Evolutionary conservation across 495 filamentous ascomycete genomes (phyloP).

Genomic region (Aspergillus cavernicola): DNA sequence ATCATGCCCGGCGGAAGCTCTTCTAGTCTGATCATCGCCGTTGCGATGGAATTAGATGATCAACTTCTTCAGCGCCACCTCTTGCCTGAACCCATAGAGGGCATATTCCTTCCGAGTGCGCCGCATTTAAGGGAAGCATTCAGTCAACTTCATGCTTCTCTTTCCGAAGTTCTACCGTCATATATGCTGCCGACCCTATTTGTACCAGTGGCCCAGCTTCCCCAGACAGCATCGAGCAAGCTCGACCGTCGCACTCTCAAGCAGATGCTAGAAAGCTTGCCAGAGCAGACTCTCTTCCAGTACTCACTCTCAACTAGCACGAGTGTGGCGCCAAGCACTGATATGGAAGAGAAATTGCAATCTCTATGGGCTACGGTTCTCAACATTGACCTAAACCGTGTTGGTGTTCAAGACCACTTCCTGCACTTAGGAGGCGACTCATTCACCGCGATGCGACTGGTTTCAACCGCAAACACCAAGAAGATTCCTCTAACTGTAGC

Average conservation of each 20-base stretch:
- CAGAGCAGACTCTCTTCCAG: constrained; percentile 11
- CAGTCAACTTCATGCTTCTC: background rate
- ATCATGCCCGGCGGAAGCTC: background rate
- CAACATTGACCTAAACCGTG: constrained; percentile 21
- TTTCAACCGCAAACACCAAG: background rate
- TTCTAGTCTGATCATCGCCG: background rate
- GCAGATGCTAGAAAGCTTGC: constrained; percentile 15
- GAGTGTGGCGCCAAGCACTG: background rate
- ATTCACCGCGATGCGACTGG: constrained; percentile 16
- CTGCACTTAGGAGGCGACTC: constrained; percentile 31
- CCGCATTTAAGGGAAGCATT: background rate
- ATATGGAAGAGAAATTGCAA: constrained; percentile 1
- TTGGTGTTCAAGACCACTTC: constrained; percentile 48
- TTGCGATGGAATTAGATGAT: background rate
- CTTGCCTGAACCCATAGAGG: background rate
- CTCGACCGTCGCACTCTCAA: constrained; percentile 31
- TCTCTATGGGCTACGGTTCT: constrained; percentile 36
- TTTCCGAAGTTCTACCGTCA: constrained; percentile 16
- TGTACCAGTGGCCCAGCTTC: constrained; percentile 34
- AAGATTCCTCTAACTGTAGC: background rate
- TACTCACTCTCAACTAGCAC: background rate
- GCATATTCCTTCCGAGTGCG: background rate
- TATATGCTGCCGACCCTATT: constrained; percentile 47
- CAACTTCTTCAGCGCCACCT: background rate
- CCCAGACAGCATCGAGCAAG: constrained; percentile 40